phyloP scores from a whole-genome alignment of 345 rosid species.

The Pseudoturritis turrita region DNA sequence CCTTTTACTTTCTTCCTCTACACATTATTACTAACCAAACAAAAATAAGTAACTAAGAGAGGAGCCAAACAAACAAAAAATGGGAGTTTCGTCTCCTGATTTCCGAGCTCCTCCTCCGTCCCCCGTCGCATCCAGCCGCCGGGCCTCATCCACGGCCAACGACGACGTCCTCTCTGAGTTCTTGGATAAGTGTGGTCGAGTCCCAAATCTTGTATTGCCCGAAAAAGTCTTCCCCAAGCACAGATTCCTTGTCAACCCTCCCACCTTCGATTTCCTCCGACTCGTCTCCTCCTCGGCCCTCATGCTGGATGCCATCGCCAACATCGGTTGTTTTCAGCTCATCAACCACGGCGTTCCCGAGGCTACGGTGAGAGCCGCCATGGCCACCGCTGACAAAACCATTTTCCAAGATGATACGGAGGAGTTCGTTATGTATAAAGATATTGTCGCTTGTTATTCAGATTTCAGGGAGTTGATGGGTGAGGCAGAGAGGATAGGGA shows the following conservation, averaged over 20 bases:
- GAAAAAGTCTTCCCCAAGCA: constrained; percentile 77
- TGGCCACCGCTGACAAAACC: constrained; percentile 32
- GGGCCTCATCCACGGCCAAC: constrained; percentile 72
- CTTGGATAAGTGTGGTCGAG: constrained; percentile 67
- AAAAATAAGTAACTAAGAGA: not conserved
- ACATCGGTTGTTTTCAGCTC: constrained; percentile 79
- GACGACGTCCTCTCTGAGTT: constrained; percentile 70
- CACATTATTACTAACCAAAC: not conserved
- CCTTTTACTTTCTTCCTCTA: constrained; percentile 1
- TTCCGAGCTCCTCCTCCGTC: constrained; percentile 96
- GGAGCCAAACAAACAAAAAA: constrained; percentile 22
- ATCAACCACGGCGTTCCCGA: constrained; percentile 64
- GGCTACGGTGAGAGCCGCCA: constrained; percentile 29
- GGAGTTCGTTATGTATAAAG: constrained; percentile 30
- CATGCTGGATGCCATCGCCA: constrained; percentile 48
- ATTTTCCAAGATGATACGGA: constrained; percentile 36
- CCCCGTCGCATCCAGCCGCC: constrained; percentile 65
- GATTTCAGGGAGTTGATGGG: constrained; percentile 50
- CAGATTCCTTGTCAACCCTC: constrained; percentile 53
- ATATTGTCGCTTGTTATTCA: not conserved
- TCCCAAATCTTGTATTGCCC: constrained; percentile 74
- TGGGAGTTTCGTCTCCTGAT: constrained; percentile 54
- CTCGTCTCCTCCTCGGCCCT: constrained; percentile 27
- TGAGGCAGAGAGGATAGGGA: constrained; percentile 52
- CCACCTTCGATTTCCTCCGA: constrained; percentile 48